Conservation (phyloP, 768 basidiomycete species). For the Collybia sp. region DNA sequence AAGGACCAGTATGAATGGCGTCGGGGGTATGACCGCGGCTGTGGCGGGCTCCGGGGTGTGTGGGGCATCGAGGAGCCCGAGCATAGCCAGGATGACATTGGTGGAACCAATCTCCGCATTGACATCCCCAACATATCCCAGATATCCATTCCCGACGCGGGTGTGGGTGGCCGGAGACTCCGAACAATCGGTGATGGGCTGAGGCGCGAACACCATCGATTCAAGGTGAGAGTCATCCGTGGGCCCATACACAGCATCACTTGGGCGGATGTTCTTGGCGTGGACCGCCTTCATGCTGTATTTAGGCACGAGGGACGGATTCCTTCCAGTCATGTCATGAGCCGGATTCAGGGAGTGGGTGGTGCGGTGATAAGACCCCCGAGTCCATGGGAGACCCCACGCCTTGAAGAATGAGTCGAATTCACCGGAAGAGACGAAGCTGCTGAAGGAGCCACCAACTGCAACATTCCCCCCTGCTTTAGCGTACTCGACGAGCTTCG, state of each 20-base stretch:
- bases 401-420: conserved; percentile 22
- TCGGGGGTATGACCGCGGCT: too few relatives aligned
- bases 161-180: conserved; percentile 27
- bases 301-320: too few relatives aligned
- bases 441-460: conserved; percentile 29
- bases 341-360: conserved; percentile 27
- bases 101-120: conserved; percentile 31
- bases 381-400: conserved; percentile 29
- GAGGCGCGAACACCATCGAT: not conserved
- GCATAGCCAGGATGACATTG: conserved; percentile 31
- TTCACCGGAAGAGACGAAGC: conserved; percentile 14
- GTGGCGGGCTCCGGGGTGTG: too few relatives aligned
- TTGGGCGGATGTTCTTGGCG: too few relatives aligned
- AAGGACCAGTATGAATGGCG: conserved; percentile 14
- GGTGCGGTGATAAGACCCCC: conserved; percentile 36
- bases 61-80: conserved; percentile 24
- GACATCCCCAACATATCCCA: conserved; percentile 39
- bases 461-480: conserved; percentile 33
- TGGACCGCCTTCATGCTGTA: too few relatives aligned
- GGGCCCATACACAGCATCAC: too few relatives aligned
- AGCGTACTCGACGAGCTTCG: conserved; percentile 29
- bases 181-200: conserved; percentile 9
- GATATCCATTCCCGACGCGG: conserved; percentile 24
- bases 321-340: too few relatives aligned
- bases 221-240: conserved; percentile 4